Evolutionary conservation across 2,329 filamentous ascomycete genomes (phyloP), one percentile per base, ranked within the genome.

Genomic region (Cryphonectria radicalis): DNA sequence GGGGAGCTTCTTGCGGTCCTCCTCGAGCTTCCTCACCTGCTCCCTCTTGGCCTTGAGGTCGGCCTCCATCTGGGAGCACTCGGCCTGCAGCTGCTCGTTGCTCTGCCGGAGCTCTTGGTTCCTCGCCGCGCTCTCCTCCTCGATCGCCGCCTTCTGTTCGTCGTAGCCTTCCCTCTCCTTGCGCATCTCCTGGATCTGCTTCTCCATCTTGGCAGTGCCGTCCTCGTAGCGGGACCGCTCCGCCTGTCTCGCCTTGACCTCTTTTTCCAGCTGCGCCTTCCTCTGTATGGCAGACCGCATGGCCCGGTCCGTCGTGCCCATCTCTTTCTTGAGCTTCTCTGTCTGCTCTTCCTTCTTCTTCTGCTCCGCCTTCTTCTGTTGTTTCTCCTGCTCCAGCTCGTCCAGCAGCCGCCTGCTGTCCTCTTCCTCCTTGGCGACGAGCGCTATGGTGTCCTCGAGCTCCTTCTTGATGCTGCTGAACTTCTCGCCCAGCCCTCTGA

Each of bases 301-400:
- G 74, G 93, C 87, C 68, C 93, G 90, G 79, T 97, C 94, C 7
- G 95, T 89, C 63, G 89, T 89, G 67, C 93, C 91, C 68, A 97
- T 91, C 78, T 95, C 91, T 73, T 92, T 92, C 77, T 92, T 93
- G 68, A 98, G 82, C 77, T 94, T 94, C 62, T 93, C 91, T 65
- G 94, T 98, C 66, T 91, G 92, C 77, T 97, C 94, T 74, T 98
- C 95, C 80, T 97, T 97, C 77, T 97, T 93, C 79, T 93, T 96
- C 68, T 96, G 85, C 28, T 91, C 87, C 73, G 91, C 91, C 76
- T 88, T 91, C 79, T 97, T 90, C 66, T 91, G 88, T 75, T 97
- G 93, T 72, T 93, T 92, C 76, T 97, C 93, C 71, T 90, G 90
- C 69, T 91, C 89, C 43, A 97, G 79, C 62, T 93, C 89, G 55